Evolutionary conservation across 2,329 filamentous ascomycete species (phyloP), one percentile per base, ranked within the genome.

Genomic region (Cryphonectria naterciae): DNA sequence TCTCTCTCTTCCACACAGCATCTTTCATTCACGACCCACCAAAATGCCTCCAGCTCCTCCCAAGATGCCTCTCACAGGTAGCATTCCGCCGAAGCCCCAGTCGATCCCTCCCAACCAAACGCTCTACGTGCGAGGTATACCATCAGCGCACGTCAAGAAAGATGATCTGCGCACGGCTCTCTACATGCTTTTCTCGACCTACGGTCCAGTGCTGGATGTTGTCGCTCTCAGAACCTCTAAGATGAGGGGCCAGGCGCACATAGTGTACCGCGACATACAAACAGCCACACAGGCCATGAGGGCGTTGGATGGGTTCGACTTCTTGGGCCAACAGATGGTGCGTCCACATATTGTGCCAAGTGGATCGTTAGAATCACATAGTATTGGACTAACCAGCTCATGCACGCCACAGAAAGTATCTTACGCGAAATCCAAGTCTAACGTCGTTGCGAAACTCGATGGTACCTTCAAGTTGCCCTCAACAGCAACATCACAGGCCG

Each of bases 181-280:
- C 41, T 99, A 99, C 83, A 93, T 94, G 81, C 88, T 98, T 17
- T 98, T 98, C 81, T 94, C 94, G 15, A 97, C 94, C 19, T 97
- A 97, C 79, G 96, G 96, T 56, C 90, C 94, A 0, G 92, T 99
- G 22, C 88, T 99, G 71, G 96, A 99, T 79, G 89, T 99, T 28
- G 92, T 98, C 65, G 93, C 93, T 41, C 85, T 98, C 76, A 97
- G 94, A 83, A 97, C 93, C 1, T 86, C 87, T 80, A 94, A 94
- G 83, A 98, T 98, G 95, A 92, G 96, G 65, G 96, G 96, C 3
- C 96, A 99, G 82, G 96, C 96, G 73, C 96, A 98, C 78, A 85
- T 99, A 72, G 92, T 96, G 19, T 98, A 94, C 80, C 89, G 93
- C 71, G 95, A 99, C 79, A 86, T 95, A 46, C 92, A 97, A 75